phyloP scores from a whole-genome alignment of 73 alveolate species.

The Symbiodinium pilosum region DNA sequence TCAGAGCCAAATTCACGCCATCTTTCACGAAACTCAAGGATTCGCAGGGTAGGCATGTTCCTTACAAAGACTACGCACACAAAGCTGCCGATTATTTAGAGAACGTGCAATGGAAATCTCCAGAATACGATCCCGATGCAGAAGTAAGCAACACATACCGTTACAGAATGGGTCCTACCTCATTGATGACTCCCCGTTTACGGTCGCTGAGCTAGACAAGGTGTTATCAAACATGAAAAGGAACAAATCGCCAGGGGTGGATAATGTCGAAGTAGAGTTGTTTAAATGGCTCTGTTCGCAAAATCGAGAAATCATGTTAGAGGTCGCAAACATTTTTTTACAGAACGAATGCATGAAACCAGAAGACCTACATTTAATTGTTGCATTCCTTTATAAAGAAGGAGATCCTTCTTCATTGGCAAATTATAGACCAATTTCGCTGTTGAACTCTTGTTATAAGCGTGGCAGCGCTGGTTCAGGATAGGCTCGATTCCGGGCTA shows the following conservation, averaged over 20 bases:
- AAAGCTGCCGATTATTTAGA: too few relatives aligned
- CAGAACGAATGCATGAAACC: background rate
- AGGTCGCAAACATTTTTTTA: background rate
- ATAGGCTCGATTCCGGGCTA: background rate
- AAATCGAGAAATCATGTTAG: background rate
- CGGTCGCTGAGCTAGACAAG: background rate
- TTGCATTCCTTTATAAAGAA: background rate
- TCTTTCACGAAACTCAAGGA: background rate
- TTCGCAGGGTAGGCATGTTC: background rate
- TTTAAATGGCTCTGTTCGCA: slow-evolving; percentile 5
- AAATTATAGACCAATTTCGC: background rate
- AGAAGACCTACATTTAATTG: background rate
- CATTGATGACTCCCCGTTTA: slow-evolving; percentile 18
- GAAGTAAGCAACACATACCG: background rate
- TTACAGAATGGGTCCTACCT: slow-evolving; percentile 59
- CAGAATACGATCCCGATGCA: background rate
- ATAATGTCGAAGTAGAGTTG: background rate
- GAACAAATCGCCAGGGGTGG: slow-evolving; percentile 1
- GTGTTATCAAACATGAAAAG: background rate
- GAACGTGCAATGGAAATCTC: background rate
- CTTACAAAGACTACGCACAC: too few relatives aligned
- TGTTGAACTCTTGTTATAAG: slow-evolving; percentile 13
- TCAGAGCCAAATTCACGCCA: background rate
- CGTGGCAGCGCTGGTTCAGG: slow-evolving; percentile 1
- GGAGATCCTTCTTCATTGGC: background rate